Percentiles rank a stretch among this genome's conserved stretches.
Conservation (phyloP, 495 filamentous ascomycete genomes). For the Parmelia sp. region DNA sequence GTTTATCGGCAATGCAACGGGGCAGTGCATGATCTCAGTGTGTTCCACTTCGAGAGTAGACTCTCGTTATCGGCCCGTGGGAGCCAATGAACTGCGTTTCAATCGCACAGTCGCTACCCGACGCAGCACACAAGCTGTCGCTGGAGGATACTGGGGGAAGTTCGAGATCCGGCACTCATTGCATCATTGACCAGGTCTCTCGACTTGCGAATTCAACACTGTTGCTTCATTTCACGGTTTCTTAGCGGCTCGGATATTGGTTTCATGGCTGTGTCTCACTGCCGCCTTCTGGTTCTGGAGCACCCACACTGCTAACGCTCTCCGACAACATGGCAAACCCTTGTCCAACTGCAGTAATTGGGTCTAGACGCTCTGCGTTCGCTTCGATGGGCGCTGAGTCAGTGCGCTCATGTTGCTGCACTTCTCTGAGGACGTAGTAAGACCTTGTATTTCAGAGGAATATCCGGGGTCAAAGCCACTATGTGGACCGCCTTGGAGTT, state of each 20-base stretch:
- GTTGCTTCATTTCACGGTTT: not conserved
- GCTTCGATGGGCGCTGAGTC: not conserved
- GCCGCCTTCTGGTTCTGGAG: not conserved
- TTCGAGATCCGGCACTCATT: not conserved
- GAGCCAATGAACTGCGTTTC: not conserved
- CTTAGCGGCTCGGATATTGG: not conserved
- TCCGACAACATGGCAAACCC: not conserved
- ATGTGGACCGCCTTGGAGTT: not conserved
- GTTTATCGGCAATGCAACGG: not conserved
- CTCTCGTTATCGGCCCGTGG: not conserved
- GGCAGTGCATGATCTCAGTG: not conserved
- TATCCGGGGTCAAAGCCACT: not conserved
- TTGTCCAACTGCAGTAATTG: not conserved
- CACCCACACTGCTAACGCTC: not conserved
- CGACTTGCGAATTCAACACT: not conserved
- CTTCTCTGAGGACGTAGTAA: not conserved
- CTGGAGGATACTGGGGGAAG: not conserved
- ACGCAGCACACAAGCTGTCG: not conserved
- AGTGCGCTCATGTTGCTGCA: not conserved
- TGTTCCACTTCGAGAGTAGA: not conserved
- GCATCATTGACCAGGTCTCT: not conserved
- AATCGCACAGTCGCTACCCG: not conserved
- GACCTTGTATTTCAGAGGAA: not conserved
- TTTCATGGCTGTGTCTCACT: not conserved
- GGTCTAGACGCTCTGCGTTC: not conserved